A percentile compares a stretch with the other conserved stretches of the same genome.
Conservation (phyloP, 805 yeast genomes). For the Candida anglica region DNA sequence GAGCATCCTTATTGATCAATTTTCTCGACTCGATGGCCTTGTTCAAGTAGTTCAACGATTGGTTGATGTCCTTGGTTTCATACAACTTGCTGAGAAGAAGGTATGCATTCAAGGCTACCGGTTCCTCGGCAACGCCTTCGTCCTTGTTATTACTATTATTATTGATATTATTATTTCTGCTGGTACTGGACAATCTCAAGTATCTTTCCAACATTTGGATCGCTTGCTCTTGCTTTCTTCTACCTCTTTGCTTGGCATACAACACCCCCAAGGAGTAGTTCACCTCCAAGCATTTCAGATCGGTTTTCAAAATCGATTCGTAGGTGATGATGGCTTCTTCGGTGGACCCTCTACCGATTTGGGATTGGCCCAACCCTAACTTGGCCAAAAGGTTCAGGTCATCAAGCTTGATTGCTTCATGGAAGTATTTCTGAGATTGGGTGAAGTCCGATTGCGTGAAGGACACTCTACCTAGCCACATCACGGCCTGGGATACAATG, state of each 20-base stretch:
- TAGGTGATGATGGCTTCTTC: slow-evolving; percentile 86
- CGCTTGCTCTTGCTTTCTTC: slow-evolving; percentile 48
- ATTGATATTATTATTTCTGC: too few relatives aligned
- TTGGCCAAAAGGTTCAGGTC: slow-evolving; percentile 66
- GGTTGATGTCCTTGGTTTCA: slow-evolving; percentile 63
- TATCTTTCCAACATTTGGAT: slow-evolving; percentile 67
- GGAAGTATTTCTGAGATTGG: slow-evolving; percentile 69
- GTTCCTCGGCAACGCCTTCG: slow-evolving; percentile 42
- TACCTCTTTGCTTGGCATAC: slow-evolving; percentile 47
- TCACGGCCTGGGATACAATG: slow-evolving; percentile 37
- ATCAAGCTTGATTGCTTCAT: slow-evolving; percentile 63
- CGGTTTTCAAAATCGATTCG: slow-evolving; percentile 64
- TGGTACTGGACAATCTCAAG: slow-evolving; percentile 42
- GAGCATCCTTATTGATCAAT: slow-evolving; percentile 40
- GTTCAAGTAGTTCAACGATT: slow-evolving; percentile 60
- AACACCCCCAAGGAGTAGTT: slow-evolving; percentile 72
- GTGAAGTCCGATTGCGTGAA: slow-evolving; percentile 58
- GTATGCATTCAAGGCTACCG: slow-evolving; percentile 59
- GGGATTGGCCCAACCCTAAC: slow-evolving; percentile 84
- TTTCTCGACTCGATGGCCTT: slow-evolving; percentile 54
- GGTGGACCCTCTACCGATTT: slow-evolving; percentile 63
- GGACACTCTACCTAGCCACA: slow-evolving; percentile 83
- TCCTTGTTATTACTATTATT: slow-evolving; percentile 17
- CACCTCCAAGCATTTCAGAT: slow-evolving; percentile 71
- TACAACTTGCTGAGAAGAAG: slow-evolving; percentile 65